Evolutionary conservation across 352 stramenopile genomes (phyloP).

Genomic region (Pythium folliculosum): DNA sequence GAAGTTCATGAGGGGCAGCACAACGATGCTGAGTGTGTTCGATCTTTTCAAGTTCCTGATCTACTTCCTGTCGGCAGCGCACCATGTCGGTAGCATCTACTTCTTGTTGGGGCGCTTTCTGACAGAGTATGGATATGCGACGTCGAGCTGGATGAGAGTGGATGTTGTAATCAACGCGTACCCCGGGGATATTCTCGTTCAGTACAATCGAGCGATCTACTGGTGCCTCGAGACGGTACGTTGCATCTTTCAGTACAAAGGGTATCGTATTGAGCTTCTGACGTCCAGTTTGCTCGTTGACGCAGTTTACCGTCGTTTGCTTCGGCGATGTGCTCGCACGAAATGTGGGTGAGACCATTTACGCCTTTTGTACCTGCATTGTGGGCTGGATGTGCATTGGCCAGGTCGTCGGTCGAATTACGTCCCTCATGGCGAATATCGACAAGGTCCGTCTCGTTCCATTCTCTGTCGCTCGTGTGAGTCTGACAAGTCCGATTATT

Average conservation of each 20-base stretch:
- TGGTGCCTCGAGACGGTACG: slow-evolving; percentile 70
- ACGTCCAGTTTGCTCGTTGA: slow-evolving; percentile 6
- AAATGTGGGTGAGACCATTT: slow-evolving; percentile 59
- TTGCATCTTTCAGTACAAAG: slow-evolving; percentile 20
- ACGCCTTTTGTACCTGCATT: slow-evolving; percentile 58
- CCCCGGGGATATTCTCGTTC: slow-evolving; percentile 40
- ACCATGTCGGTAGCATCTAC: slow-evolving; percentile 34
- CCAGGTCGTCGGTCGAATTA: slow-evolving; percentile 70
- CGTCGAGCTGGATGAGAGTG: slow-evolving; percentile 53
- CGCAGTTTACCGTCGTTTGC: slow-evolving; percentile 82
- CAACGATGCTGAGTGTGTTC: slow-evolving; percentile 31
- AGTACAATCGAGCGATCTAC: slow-evolving; percentile 77
- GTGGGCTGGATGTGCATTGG: slow-evolving; percentile 78
- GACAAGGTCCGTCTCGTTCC: slow-evolving; percentile 41
- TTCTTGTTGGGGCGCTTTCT: slow-evolving; percentile 28
- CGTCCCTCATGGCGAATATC: slow-evolving; percentile 63
- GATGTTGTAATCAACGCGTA: slow-evolving; percentile 54
- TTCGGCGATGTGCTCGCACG: slow-evolving; percentile 66
- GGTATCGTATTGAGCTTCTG: too few species aligned
- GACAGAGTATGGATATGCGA: slow-evolving; percentile 3
- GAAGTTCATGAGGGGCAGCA: slow-evolving; percentile 25
- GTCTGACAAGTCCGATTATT: not conserved
- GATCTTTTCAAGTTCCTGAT: slow-evolving; percentile 34
- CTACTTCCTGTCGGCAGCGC: slow-evolving; percentile 30
- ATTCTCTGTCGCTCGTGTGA: too few species aligned